Percentiles rank a stretch among this genome's conserved stretches.
Evolutionary conservation across 805 yeast species (phyloP).

Genomic region (Candida vaughaniae): DNA sequence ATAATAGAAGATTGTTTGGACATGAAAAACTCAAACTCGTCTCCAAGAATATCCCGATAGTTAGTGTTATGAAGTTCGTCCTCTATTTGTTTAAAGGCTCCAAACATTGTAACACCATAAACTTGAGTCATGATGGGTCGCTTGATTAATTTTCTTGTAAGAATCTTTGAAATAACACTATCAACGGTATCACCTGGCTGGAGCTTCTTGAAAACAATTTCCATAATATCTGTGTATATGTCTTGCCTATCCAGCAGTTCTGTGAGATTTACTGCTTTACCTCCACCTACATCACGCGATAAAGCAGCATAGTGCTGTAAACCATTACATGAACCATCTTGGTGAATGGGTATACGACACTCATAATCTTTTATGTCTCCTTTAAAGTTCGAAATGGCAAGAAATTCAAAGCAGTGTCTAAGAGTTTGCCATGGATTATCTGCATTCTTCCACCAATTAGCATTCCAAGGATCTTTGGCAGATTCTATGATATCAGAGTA

Average conservation of each 20-base stretch:
- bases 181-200: constrained; percentile 16
- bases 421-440: constrained; percentile 43
- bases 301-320: constrained; percentile 47
- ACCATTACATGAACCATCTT: constrained; percentile 48
- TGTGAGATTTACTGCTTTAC: constrained; percentile 36
- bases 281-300: constrained; percentile 37
- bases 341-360: constrained; percentile 38
- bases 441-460: constrained; percentile 36
- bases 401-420: constrained; percentile 33
- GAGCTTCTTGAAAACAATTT: constrained; percentile 19
- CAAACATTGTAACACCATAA: constrained; percentile 41
- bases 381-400: constrained; percentile 15
- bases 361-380: constrained; percentile 18
- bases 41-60: neutral
- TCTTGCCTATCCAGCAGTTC: constrained; percentile 22
- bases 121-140: constrained; percentile 47
- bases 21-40: constrained; percentile 4
- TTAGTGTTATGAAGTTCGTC: constrained; percentile 11
- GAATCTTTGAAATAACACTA: constrained; percentile 13
- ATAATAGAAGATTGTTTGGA: constrained; percentile 6
- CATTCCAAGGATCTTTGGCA: constrained; percentile 26
- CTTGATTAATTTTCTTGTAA: constrained; percentile 35
- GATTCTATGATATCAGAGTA: constrained; percentile 22
- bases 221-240: constrained; percentile 33
- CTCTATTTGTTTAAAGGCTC: constrained; percentile 35